Percentiles rank a stretch among this genome's conserved stretches.
Evolutionary conservation across 139 green algal genomes (phyloP).

Genomic region (Tetraselmis chui): DNA sequence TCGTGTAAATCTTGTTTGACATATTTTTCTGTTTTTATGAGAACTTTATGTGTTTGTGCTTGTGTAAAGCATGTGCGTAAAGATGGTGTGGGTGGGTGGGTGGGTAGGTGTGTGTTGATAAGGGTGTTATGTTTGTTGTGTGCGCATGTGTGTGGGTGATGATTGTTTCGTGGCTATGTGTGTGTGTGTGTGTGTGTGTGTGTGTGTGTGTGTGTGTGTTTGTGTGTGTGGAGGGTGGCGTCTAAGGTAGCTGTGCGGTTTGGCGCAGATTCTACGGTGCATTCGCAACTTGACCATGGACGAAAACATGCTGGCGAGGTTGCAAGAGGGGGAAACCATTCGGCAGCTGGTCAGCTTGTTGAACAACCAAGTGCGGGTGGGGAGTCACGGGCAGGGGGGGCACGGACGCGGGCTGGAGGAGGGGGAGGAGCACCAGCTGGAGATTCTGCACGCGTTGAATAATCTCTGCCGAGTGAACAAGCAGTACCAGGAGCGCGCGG

Average conservation of each 20-base stretch:
- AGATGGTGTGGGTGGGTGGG: too few relatives aligned
- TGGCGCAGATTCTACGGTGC: not conserved
- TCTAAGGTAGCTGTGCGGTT: not conserved
- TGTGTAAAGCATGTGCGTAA: too few relatives aligned
- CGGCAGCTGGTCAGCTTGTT: not conserved
- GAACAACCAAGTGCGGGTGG: not conserved
- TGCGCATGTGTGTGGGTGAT: too few relatives aligned
- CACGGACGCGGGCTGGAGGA: not conserved
- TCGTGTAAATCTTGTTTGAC: too few relatives aligned
- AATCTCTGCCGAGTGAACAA: not conserved
- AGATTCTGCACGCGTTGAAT: not conserved
- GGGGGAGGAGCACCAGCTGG: not conserved
- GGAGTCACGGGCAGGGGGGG: too few relatives aligned
- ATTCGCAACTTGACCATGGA: not conserved
- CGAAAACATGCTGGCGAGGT: not conserved
- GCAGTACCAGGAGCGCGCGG: not conserved
- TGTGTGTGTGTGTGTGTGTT: constrained; percentile 19
- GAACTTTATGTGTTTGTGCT: too few relatives aligned
- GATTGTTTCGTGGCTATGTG: too few relatives aligned
- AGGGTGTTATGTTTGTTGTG: too few relatives aligned
- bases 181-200: constrained; percentile 14
- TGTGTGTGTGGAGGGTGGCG: not conserved
- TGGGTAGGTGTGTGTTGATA: too few relatives aligned
- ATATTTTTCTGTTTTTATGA: too few relatives aligned
- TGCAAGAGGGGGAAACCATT: not conserved